Conservation (phyloP, 2,329 filamentous ascomycete genomes). For the Hypoxylon sp. region DNA sequence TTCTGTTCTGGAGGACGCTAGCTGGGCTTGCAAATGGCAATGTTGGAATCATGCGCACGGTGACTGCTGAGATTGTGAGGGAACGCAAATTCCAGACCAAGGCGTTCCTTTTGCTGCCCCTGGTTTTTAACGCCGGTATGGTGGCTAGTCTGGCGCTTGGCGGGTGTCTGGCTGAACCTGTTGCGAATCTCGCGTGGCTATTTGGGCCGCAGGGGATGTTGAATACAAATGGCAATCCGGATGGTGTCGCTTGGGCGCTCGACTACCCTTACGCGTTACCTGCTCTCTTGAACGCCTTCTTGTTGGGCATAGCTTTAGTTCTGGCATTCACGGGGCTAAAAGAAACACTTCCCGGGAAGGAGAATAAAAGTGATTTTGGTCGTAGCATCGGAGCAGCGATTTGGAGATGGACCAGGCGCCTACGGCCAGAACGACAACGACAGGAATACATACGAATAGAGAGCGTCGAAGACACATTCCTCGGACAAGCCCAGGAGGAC, state of each 20-base stretch:
- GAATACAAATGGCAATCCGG: constrained; percentile 43
- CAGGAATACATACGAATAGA: constrained; percentile 31
- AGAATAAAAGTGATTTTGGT: constrained; percentile 38
- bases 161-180: constrained; percentile 56
- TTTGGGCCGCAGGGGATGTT: constrained; percentile 51
- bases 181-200: constrained; percentile 48
- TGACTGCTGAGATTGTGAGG: constrained; percentile 75
- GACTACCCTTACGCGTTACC: constrained; percentile 56
- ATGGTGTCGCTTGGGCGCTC: constrained; percentile 52
- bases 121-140: constrained; percentile 69
- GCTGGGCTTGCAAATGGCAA: constrained; percentile 76
- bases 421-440: constrained; percentile 19
- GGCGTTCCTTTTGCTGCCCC: constrained; percentile 57
- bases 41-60: constrained; percentile 76
- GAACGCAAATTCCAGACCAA: constrained; percentile 69
- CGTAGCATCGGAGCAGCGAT: constrained; percentile 28
- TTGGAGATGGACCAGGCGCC: constrained; percentile 19
- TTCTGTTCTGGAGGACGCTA: constrained; percentile 66
- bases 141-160: constrained; percentile 54
- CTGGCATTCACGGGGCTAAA: constrained; percentile 48
- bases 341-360: constrained; percentile 50
- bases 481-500: constrained; percentile 23
- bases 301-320: constrained; percentile 45
- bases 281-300: constrained; percentile 50
- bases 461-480: constrained; percentile 29